phyloP scores from a whole-genome alignment of 306 rosid genomes.

The Abrus pulchellus region DNA sequence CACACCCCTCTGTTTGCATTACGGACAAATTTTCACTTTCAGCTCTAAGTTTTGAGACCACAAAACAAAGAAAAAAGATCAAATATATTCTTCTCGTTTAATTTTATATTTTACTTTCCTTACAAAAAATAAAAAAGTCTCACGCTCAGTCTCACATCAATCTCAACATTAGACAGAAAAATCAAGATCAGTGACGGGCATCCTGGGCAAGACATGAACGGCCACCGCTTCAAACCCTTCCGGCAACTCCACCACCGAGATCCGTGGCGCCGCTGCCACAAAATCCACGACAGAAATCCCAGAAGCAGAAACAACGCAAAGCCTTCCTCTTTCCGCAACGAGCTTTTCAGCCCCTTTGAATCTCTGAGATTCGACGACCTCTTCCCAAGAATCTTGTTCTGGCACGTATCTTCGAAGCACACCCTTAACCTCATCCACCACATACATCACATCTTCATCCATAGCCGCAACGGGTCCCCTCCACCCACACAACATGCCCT shows the following conservation, averaged over 20 bases:
- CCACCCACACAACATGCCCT: slow-evolving; percentile 86
- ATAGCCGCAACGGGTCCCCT: slow-evolving; percentile 91
- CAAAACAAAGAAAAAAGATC: background rate
- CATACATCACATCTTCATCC: slow-evolving; percentile 79
- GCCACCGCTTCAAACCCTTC: slow-evolving; percentile 67
- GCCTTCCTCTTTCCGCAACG: slow-evolving; percentile 63
- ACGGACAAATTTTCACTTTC: slow-evolving; percentile 45
- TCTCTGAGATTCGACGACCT: slow-evolving; percentile 52
- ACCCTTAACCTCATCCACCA: slow-evolving; percentile 72
- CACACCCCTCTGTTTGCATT: background rate
- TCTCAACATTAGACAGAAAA: background rate
- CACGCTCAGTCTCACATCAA: too few species aligned
- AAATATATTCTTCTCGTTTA: background rate
- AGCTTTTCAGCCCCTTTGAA: slow-evolving; percentile 76
- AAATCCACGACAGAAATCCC: slow-evolving; percentile 76
- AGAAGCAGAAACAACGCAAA: slow-evolving; percentile 62
- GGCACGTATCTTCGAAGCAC: slow-evolving; percentile 56
- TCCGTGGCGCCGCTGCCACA: slow-evolving; percentile 42
- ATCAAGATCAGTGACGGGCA: slow-evolving; percentile 43
- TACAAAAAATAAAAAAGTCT: background rate
- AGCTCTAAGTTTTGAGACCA: background rate
- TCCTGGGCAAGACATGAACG: slow-evolving; percentile 75
- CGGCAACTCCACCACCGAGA: slow-evolving; percentile 64
- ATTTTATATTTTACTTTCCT: background rate
- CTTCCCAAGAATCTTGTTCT: slow-evolving; percentile 66